Base-by-base conservation (phyloP, 2,329 filamentous ascomycete genomes). In the Conoideocrella luteorostrata region DNA sequence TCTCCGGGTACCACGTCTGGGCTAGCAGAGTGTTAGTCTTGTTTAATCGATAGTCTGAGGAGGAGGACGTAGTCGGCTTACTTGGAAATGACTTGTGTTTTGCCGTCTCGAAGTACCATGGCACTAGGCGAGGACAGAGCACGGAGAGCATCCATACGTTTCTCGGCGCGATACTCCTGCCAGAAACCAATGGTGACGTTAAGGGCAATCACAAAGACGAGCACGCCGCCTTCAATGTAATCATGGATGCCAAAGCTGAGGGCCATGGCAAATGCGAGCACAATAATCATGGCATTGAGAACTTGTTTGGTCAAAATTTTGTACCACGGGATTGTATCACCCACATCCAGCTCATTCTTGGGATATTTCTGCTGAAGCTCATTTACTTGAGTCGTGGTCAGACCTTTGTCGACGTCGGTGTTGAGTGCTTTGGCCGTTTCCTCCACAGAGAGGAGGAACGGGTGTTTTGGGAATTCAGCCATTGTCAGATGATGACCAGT, bases 231-330 rank as follows among this genome's bases (percentile, higher is more conserved):
- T 66, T 85, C 81, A 52, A 84, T 80, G 58, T 75, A 82, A 52
- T 84, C 82, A 35, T 72, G 64, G 48, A 86, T 82, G 49, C 74
- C 79, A 59, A 84, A 86, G 48, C 77, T 80, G 32, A 82, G 72
- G 36, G 78, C 82, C 82, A 89, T 88, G 55, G 85, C 85, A 55
- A 90, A 84, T 43, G 86, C 71, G 41, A 91, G 75, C 39, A 88
- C 78, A 55, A 88, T 64, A 45, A 85, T 84, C 85, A 88, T 88
- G 46, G 85, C 84, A 69, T 89, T 89, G 58, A 81, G 77, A 18
- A 88, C 63, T 60, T 89, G 85, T 54, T 83, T 82, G 46, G 84
- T 67, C 37, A 89, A 66, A 33, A 89, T 86, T 54, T 82, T 89
- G 55, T 81, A 70, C 84, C 81, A 74, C 57, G 75, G 77, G 38